These are phyloP conservation scores for Sisymbrium irio DNA, from an alignment of 345 rosid genomes.

Conservation along the genomic window DNA sequence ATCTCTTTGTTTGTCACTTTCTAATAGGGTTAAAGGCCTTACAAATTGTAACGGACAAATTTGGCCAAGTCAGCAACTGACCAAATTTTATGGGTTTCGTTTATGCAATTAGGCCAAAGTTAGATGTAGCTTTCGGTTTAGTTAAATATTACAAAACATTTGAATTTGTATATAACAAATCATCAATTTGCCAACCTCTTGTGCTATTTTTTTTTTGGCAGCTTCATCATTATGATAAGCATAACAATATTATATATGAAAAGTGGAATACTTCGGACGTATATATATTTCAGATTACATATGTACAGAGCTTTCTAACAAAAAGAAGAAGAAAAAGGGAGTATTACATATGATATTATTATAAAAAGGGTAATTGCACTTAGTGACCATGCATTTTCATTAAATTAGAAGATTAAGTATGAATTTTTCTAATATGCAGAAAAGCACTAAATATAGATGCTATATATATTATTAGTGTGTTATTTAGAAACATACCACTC, in stretches of 20 bases:
- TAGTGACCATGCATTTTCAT: not conserved
- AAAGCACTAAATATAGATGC: not conserved
- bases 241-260: not conserved
- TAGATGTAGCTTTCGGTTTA: not conserved
- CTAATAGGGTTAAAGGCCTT: not conserved
- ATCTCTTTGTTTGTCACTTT: conserved; percentile 19
- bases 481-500: not conserved
- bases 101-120: conserved; percentile 14
- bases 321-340: too few species aligned
- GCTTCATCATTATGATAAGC: not conserved
- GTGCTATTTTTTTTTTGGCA: not conserved
- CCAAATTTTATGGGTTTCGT: not conserved
- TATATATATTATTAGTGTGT: not conserved
- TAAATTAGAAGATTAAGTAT: not conserved
- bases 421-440: not conserved
- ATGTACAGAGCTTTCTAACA: not conserved
- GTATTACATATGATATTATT: not conserved
- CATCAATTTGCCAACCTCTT: conserved; percentile 22
- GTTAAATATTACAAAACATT: not conserved
- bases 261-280: not conserved
- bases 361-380: not conserved
- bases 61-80: conserved; percentile 15
- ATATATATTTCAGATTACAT: not conserved
- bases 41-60: not conserved
- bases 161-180: not conserved